Evolutionary conservation across 2,329 filamentous ascomycete genomes (phyloP).

Genomic region (Exophiala mesophila): DNA sequence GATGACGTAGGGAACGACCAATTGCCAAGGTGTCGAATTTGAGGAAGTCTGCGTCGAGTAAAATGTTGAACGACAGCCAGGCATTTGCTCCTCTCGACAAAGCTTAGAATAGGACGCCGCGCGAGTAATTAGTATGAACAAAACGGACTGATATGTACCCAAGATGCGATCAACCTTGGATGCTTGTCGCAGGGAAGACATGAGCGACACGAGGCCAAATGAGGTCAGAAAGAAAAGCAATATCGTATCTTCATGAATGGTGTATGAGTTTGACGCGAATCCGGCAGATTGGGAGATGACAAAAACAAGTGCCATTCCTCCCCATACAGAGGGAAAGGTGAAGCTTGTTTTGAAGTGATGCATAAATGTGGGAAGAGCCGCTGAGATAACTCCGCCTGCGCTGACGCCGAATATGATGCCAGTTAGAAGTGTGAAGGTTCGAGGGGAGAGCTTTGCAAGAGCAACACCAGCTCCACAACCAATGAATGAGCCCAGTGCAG

Average conservation of each 20-base stretch:
- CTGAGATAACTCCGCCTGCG: conserved; percentile 42
- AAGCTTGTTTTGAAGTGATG: conserved; percentile 21
- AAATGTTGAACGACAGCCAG: conserved; percentile 90
- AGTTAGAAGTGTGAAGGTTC: conserved; percentile 15
- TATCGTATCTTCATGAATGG: conserved; percentile 97
- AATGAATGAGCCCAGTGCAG: conserved; percentile 44
- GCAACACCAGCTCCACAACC: conserved; percentile 35
- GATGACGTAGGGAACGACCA: conserved; percentile 66
- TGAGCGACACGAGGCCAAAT: conserved; percentile 70
- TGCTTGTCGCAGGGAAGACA: conserved; percentile 70
- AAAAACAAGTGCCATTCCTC: conserved; percentile 77
- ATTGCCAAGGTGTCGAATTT: conserved; percentile 86
- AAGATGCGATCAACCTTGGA: conserved; percentile 64
- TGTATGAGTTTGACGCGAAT: conserved; percentile 96
- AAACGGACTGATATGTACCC: conserved; percentile 75
- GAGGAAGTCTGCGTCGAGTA: conserved; percentile 89
- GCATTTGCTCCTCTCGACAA: conserved; percentile 97
- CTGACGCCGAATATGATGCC: conserved; percentile 37
- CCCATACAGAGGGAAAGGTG: conserved; percentile 75
- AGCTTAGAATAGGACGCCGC: conserved; percentile 82
- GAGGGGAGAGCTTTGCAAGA: conserved; percentile 14
- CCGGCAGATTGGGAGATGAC: conserved; percentile 84
- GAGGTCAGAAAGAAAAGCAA: conserved; percentile 85
- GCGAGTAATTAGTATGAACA: conserved; percentile 75
- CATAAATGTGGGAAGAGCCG: conserved; percentile 21